Evolutionary conservation across 805 yeast species (phyloP), one percentile per base, ranked within the genome.

Genomic region (Ogataea wickerhamii): DNA sequence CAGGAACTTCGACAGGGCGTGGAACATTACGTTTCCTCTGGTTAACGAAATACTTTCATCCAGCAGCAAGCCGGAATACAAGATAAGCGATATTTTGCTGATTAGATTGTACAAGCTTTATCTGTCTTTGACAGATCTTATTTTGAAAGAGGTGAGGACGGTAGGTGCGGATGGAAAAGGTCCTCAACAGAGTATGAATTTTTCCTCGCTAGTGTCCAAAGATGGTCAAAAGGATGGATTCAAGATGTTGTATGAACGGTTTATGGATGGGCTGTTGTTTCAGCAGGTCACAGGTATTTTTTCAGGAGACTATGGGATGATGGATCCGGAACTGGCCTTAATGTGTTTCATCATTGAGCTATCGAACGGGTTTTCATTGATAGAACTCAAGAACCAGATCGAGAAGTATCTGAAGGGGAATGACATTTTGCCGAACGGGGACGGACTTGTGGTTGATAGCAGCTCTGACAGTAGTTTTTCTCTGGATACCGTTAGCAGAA

Each of bases 311-410:
- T 36, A 37, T 10, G 23, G 11, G 4, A 7, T 26, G 19, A 36
- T 50, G 8, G 60, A 60, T 34, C 48, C 58, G 3, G 64, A 58
- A 16, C 25, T 60, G 14, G 38, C 47, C 4, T 43, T 60, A 24
- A 54, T 59, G 51, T 53, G 61, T 32, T 59, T 57, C 32, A 49
- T 60, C 12, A 52, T 58, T 23, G 64, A 61, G 37, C 42, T 49
- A 11, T 45, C 60, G 4, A 59, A 61, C 35, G 58, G 55, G 4
- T 44, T 52, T 27, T 39, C 55, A 1, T 17, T 50, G 14, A 28
- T 20, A 6, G 37, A 38, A 12, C 38, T 59, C 32, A 45, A 41
- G 13, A 34, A 21, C 4, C 66, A 61, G 29, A 38, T 60, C 6
- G 58, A 53, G 25, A 25, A 21, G 4, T 57, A 48, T 29, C 43